Base-by-base conservation (phyloP, 2,329 filamentous ascomycete genomes). In the Epichloe amarillans region DNA sequence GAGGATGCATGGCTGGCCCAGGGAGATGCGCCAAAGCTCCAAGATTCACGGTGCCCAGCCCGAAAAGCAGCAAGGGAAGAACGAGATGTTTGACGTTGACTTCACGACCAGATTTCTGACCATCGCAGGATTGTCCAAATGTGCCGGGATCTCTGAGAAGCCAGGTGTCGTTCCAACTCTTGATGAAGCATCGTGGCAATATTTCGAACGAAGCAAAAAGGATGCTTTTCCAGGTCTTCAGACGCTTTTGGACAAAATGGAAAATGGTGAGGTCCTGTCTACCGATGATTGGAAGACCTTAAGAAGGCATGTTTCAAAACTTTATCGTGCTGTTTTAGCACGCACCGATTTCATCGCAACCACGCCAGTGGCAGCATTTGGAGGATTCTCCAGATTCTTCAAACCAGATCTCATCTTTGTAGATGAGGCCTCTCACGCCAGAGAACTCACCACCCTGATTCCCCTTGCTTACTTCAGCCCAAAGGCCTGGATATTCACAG, bases 321-420 rank as follows among this genome's bases (percentile, higher is more conserved):
- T 74, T 0, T 75, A 75, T 50, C 58, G 60, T 1, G 61, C 64
- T 2, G 67, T 71, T 0, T 57, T 74, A 0, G 54, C 53, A 2
- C 56, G 64, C 3, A 64, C 69, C 0, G 71, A 74, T 45, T 73
- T 74, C 48, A 62, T 75, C 2, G 70, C 71, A 0, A 72, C 72
- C 0, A 74, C 72, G 1, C 72, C 72, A 0, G 71, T 73, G 1
- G 69, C 71, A 3, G 66, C 69, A 0, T 65, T 62, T 4, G 64
- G 65, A 0, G 56, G 59, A 0, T 70, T 74, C 36, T 56, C 62
- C 0, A 63, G 60, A 2, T 60, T 88, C 6, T 88, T 89, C 35
- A 83, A 85, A 55, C 87, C 88, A 0, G 86, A 93, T 58, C 82
- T 95, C 55, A 80, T 93, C 0, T 90, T 95, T 61, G 86, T 94